Percentiles rank a stretch among this genome's conserved stretches.
Evolutionary conservation across 2,329 filamentous ascomycete genomes (phyloP).

Genomic region (Plectosphaerella sp.): DNA sequence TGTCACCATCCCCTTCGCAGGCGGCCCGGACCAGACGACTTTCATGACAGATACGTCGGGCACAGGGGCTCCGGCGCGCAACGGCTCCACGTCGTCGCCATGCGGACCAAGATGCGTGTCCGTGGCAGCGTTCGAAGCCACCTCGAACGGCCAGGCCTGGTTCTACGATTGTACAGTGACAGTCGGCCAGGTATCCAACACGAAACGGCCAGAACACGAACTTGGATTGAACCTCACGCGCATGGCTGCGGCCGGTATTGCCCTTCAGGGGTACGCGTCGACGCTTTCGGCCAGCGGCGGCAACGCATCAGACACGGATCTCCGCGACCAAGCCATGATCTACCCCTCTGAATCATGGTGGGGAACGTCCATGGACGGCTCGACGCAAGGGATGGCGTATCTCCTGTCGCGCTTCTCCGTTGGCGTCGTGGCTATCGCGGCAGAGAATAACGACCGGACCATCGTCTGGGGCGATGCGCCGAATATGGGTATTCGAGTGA

Average conservation of each 20-base stretch:
- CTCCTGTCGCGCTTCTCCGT: constrained; percentile 29
- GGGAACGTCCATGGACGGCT: constrained; percentile 26
- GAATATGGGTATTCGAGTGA: constrained; percentile 22
- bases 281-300: constrained; percentile 9
- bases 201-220: constrained; percentile 26
- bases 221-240: constrained; percentile 27
- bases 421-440: constrained; percentile 27
- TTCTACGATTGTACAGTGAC: constrained; percentile 36
- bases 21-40: constrained; percentile 27
- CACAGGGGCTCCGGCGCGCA: no score
- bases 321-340: constrained; percentile 27
- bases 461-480: constrained; percentile 22
- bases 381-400: constrained; percentile 25
- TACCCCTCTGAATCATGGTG: constrained; percentile 36
- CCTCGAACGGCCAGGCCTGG: constrained; percentile 25
- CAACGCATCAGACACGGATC: constrained; percentile 10
- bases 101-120: constrained; percentile 20
- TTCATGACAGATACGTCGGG: constrained; percentile 25
- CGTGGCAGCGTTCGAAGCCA: constrained; percentile 33
- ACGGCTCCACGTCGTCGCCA: background rate
- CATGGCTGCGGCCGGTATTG: constrained; percentile 30
- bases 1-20: constrained; percentile 18
- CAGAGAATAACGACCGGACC: constrained; percentile 19
- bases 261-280: constrained; percentile 31
- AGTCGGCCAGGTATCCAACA: constrained; percentile 25